Evolutionary conservation across 2,329 filamentous ascomycete species (phyloP).

Genomic region (Sclerotinia nivalis): DNA sequence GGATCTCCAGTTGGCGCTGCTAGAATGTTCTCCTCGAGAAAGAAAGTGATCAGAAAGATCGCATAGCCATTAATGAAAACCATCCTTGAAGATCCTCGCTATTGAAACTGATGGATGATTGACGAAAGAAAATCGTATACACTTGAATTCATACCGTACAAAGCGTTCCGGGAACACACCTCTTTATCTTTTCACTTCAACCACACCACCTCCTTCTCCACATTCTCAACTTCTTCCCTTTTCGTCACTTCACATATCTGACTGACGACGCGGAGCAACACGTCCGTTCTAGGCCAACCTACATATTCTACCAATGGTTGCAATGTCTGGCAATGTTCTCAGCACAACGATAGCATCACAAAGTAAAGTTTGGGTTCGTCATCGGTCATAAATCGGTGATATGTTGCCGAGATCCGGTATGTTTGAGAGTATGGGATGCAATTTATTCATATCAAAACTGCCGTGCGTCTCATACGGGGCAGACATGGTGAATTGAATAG

Average conservation of each 20-base stretch:
- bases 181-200: neutral
- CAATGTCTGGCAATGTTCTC: neutral
- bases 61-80: neutral
- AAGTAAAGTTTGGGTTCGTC: neutral
- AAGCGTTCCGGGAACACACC: neutral
- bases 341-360: neutral
- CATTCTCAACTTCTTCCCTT: neutral
- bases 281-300: neutral
- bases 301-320: neutral
- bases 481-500: neutral
- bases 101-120: neutral
- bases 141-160: neutral
- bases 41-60: slow-evolving; percentile 21
- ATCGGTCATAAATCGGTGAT: slow-evolving; percentile 19
- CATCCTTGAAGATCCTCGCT: slow-evolving; percentile 4
- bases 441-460: neutral
- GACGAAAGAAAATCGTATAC: neutral
- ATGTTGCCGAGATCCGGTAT: slow-evolving; percentile 3
- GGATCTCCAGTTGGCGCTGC: slow-evolving; percentile 36
- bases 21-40: slow-evolving; percentile 17
- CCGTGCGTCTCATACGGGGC: neutral
- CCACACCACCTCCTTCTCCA: neutral
- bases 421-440: neutral
- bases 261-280: neutral
- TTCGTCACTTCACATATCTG: neutral